Conservation (phyloP, 1,139 yeast genomes). For the Dujonia santamariae region DNA sequence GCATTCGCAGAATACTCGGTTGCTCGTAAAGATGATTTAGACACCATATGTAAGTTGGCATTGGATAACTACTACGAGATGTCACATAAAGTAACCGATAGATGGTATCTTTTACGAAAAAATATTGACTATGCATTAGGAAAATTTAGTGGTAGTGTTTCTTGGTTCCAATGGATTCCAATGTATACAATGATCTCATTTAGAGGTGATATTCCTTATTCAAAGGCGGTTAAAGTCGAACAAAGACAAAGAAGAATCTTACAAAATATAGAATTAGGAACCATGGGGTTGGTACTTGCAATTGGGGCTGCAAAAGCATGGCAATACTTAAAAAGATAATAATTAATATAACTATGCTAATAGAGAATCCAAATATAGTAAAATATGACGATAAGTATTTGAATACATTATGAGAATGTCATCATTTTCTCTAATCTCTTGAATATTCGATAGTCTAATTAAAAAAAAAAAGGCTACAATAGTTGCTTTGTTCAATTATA, state of each 20-base stretch:
- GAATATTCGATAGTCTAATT: too few species aligned
- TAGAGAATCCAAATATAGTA: too few species aligned
- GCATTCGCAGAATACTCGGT: constrained; percentile 61
- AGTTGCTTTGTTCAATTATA: too few species aligned
- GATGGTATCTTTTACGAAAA: constrained; percentile 61
- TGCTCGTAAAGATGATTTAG: constrained; percentile 61
- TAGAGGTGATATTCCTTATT: constrained; percentile 76
- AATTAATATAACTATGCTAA: too few species aligned
- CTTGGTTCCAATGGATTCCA: constrained; percentile 70
- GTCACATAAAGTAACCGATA: constrained; percentile 79
- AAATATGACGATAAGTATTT: too few species aligned
- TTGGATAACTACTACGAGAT: constrained; percentile 81
- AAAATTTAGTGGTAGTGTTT: constrained; percentile 31
- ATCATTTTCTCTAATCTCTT: too few species aligned
- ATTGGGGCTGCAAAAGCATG: constrained; percentile 17
- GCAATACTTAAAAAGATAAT: neutral
- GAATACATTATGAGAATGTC: too few species aligned
- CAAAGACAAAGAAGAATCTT: constrained; percentile 48
- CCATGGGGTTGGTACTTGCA: constrained; percentile 15
- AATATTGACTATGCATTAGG: constrained; percentile 66
- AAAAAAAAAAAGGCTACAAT: too few species aligned
- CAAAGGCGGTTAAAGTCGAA: constrained; percentile 61
- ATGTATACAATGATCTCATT: constrained; percentile 91
- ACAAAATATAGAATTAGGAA: constrained; percentile 21
- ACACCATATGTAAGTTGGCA: constrained; percentile 76